Base-by-base conservation (phyloP, 345 rosid genomes). In the Rhodamnia argentea region DNA sequence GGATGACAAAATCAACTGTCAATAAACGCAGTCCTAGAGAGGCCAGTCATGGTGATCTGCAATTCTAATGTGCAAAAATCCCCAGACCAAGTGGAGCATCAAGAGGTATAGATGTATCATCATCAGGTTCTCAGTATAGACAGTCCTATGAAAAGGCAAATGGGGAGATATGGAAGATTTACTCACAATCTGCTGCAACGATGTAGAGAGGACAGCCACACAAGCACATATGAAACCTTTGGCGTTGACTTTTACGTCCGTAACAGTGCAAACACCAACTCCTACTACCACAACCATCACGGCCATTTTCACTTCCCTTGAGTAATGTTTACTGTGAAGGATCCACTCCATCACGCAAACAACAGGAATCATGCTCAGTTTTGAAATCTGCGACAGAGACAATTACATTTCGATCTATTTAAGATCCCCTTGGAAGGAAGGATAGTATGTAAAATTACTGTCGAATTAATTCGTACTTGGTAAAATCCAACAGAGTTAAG, bases 291-390 rank as follows among this genome's bases (percentile, higher is more conserved):
- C 99, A 88, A 97, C 96, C 87, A 94, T 27, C 13, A 97, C 99
- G 37, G 99, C 90, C 24, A 93, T 86, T 84, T 95, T 97, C 59
- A 97, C 96, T 94, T 93, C 95, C 86, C 82, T 93, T 2, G 93
- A 93, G 89, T 95, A 97, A 84, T 92, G 95, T 74, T 97, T 97
- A 88, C 83, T 92, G 91, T 97, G 98, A 50, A 97, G 90, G 85
- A 97, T 92, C 99, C 99, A 95, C 88, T 97, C 99, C 98, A 97
- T 87, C 54, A 97, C 91, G 83, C 99, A 95, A 12, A 97, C 98
- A 78, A 97, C 99, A 9, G 99, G 99, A 90, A 97, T 97, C 99
- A 97, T 97, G 86, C 98, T 95, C 87, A 97, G 92, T 86, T 97
- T 97, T 83, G 99, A 97, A 87, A 97, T 97, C 99, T 97, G 91